A percentile compares a stretch with the other conserved stretches of the same genome.
phyloP scores from a whole-genome alignment of 1,284 basidiomycete species.

The Sanghuangporus sanghuang region DNA sequence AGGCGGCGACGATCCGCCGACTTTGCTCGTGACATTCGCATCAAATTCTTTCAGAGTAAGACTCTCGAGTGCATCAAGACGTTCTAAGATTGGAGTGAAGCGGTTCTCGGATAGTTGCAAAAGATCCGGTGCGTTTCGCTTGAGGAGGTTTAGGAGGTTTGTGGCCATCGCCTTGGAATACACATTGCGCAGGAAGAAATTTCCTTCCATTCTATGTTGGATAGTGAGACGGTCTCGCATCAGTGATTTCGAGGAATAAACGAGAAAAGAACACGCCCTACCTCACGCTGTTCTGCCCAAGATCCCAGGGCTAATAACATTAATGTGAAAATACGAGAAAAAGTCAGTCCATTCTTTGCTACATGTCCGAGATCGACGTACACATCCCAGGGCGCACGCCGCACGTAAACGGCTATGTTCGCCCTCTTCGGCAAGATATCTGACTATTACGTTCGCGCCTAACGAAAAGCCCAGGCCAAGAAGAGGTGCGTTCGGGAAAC shows the following conservation, averaged over 20 bases:
- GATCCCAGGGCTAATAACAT: conserved; percentile 12
- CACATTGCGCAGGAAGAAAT: conserved; percentile 61
- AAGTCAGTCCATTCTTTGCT: conserved; percentile 9
- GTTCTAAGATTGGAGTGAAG: conserved; percentile 43
- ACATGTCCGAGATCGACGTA: conserved; percentile 34
- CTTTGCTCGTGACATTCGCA: conserved; percentile 60
- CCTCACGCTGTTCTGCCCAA: conserved; percentile 7
- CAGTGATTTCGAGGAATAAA: background rate
- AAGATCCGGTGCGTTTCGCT: conserved; percentile 51
- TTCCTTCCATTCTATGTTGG: conserved; percentile 49
- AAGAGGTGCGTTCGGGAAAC: conserved; percentile 78
- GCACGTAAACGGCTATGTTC: conserved; percentile 69
- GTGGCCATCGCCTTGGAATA: conserved; percentile 83
- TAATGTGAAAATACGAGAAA: conserved; percentile 2
- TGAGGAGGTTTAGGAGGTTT: conserved; percentile 70
- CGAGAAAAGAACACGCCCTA: background rate
- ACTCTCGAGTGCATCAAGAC: conserved; percentile 41
- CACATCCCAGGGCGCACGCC: conserved; percentile 78
- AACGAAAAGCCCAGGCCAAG: conserved; percentile 92
- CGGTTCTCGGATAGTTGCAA: conserved; percentile 44
- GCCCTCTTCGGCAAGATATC: conserved; percentile 88
- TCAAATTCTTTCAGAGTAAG: conserved; percentile 63
- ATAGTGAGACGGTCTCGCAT: background rate
- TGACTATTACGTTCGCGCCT: conserved; percentile 89
- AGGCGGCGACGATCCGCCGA: conserved; percentile 73